Conservation (phyloP, 768 basidiomycete genomes). For the Filobasidium wieringae region DNA sequence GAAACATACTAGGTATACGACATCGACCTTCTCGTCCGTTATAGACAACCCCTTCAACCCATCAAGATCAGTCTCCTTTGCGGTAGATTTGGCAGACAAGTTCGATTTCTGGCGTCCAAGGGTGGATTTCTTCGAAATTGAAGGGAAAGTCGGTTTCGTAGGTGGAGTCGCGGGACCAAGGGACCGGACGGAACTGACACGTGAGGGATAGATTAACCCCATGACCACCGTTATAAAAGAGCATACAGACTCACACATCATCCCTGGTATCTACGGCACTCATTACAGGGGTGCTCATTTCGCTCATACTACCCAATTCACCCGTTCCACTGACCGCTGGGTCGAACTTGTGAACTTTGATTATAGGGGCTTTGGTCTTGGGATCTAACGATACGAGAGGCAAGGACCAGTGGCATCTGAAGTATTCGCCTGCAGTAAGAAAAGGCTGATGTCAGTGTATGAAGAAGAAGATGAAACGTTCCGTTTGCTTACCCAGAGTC, state of each 20-base stretch:
- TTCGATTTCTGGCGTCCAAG: no score
- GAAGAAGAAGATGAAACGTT: neutral
- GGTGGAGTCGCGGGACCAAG: neutral
- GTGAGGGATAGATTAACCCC: no score
- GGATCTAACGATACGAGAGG: constrained; percentile 36
- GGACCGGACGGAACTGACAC: constrained; percentile 6
- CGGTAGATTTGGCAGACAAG: no score
- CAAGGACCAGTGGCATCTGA: constrained; percentile 39
- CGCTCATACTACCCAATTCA: neutral
- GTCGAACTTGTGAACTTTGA: constrained; percentile 34
- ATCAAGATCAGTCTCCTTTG: no score
- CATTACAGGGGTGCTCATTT: neutral
- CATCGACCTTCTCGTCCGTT: constrained; percentile 45
- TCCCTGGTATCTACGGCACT: constrained; percentile 1
- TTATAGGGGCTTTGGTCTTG: constrained; percentile 31
- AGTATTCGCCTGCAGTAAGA: constrained; percentile 37
- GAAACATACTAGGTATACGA: constrained; percentile 51
- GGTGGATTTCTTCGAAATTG: no score
- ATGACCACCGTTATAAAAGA: no score
- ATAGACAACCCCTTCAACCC: neutral
- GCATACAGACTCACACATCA: constrained; percentile 5
- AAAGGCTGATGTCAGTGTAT: neutral
- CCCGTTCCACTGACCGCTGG: neutral
- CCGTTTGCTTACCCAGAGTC: constrained; percentile 24
- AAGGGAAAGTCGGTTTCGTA: no score